These are phyloP conservation scores for Debaryomycetaceae sp. DNA, from an alignment of 1,139 yeast species.

Conservation along the genomic window DNA sequence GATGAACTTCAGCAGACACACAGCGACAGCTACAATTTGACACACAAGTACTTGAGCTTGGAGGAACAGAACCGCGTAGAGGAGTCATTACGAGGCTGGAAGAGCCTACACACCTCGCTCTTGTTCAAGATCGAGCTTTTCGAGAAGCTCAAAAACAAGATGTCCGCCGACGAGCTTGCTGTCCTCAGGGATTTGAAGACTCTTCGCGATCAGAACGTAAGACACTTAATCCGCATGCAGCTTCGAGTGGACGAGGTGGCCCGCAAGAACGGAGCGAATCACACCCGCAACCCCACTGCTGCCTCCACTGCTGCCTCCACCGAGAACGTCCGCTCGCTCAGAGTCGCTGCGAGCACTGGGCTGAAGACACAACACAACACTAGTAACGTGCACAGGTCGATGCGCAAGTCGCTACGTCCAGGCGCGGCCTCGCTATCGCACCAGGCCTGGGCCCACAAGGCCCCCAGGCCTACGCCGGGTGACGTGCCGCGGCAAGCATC, in stretches of 20 bases:
- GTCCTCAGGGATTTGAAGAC: conserved; percentile 45
- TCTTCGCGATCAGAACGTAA: conserved; percentile 51
- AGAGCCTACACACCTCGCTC: conserved; percentile 57
- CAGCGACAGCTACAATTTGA: conserved; percentile 55
- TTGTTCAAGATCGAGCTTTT: conserved; percentile 54
- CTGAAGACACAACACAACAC: conserved; percentile 8
- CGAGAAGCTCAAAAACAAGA: conserved; percentile 38
- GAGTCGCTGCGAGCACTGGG: conserved; percentile 12
- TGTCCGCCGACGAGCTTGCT: conserved; percentile 39
- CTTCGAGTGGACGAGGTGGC: conserved; percentile 37
- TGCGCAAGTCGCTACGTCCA: conserved; percentile 39
- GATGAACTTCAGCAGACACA: conserved; percentile 61
- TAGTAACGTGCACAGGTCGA: conserved; percentile 17
- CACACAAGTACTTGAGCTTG: conserved; percentile 52
- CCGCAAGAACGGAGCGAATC: conserved; percentile 12
- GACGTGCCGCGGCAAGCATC: conserved; percentile 22
- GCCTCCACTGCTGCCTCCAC: conserved; percentile 7
- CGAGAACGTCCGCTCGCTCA: conserved; percentile 27
- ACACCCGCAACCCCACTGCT: conserved; percentile 9
- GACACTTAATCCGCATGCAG: conserved; percentile 43
- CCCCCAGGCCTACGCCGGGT: conserved; percentile 3
- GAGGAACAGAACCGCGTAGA: conserved; percentile 54
- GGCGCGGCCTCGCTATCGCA: conserved; percentile 3
- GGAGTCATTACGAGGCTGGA: conserved; percentile 70
- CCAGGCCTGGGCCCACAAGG: background rate